Evolutionary conservation across 2,329 filamentous ascomycete genomes (phyloP).

Genomic region (Stagonosporopsis tanaceti): DNA sequence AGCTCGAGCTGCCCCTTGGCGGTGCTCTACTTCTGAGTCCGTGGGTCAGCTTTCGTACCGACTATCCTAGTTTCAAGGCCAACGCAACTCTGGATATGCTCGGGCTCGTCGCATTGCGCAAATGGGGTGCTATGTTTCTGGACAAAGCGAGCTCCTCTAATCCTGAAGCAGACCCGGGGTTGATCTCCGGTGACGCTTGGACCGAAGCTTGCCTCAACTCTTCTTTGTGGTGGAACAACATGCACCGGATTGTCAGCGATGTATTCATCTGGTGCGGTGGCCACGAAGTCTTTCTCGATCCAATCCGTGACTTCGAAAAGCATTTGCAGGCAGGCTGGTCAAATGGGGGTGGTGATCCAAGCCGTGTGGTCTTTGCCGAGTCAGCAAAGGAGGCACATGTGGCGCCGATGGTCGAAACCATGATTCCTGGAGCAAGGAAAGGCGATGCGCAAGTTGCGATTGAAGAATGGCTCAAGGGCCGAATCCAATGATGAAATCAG

Average conservation of each 20-base stretch:
- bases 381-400: slow-evolving; percentile 28
- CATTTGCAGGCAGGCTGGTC: slow-evolving; percentile 27
- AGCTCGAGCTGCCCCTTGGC: slow-evolving; percentile 21
- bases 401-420: slow-evolving; percentile 28
- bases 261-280: slow-evolving; percentile 21
- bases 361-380: slow-evolving; percentile 21
- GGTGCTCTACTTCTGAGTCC: slow-evolving; percentile 27
- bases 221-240: slow-evolving; percentile 20
- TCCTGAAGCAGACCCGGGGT: slow-evolving; percentile 22
- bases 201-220: slow-evolving; percentile 24
- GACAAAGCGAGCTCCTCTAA: slow-evolving; percentile 17
- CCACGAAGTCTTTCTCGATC: slow-evolving; percentile 25
- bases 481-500: slow-evolving; percentile 16
- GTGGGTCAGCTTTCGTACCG: slow-evolving; percentile 26
- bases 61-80: slow-evolving; percentile 23
- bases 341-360: slow-evolving; percentile 23
- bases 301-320: slow-evolving; percentile 19
- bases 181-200: slow-evolving; percentile 24
- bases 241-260: slow-evolving; percentile 19
- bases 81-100: slow-evolving; percentile 24
- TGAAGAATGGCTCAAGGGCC: slow-evolving; percentile 24
- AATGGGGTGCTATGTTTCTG: slow-evolving; percentile 29
- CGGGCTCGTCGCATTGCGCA: slow-evolving; percentile 11
- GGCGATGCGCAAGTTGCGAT: slow-evolving; percentile 21
- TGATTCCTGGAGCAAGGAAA: slow-evolving; percentile 19